These are phyloP conservation scores for Penicillium simplicissimum DNA, from an alignment of 495 filamentous ascomycete species.

Conservation along the genomic window DNA sequence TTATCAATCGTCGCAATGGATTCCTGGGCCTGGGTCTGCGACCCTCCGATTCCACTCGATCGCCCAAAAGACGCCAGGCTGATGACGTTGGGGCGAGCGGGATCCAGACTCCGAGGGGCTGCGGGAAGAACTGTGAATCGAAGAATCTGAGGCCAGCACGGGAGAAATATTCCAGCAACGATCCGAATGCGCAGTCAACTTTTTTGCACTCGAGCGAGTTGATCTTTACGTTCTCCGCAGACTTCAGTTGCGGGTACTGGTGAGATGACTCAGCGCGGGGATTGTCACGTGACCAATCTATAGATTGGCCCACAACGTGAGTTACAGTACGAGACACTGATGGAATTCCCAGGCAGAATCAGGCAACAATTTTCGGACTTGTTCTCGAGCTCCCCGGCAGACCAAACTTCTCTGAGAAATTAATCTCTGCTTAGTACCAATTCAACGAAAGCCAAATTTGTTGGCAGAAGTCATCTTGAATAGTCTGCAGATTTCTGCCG, in stretches of 20 bases:
- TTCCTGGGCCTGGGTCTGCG: constrained; percentile 34
- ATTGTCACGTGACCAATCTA: constrained; percentile 11
- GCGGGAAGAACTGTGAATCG: constrained; percentile 1
- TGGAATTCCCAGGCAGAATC: not conserved
- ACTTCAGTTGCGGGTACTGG: constrained; percentile 7
- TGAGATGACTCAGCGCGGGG: constrained; percentile 21
- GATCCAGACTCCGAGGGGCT: constrained; percentile 5
- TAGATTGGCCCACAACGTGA: too few species aligned
- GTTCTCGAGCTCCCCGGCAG: not conserved
- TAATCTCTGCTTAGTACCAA: not conserved
- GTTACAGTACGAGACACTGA: not conserved
- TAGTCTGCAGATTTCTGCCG: not conserved
- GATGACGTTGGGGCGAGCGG: constrained; percentile 27
- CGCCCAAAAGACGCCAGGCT: constrained; percentile 45
- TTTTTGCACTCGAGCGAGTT: constrained; percentile 1
- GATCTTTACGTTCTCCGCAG: constrained; percentile 17
- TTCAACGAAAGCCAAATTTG: not conserved
- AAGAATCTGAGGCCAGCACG: not conserved
- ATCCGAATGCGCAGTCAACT: constrained; percentile 1
- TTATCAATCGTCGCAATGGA: constrained; percentile 33
- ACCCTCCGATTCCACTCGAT: constrained; percentile 41
- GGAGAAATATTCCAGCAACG: not conserved
- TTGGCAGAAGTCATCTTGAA: not conserved
- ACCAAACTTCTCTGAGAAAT: not conserved
- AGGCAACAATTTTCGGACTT: constrained; percentile 4